Conservation (phyloP, 140 eudicot genomes). For the Cichorium intybus region DNA sequence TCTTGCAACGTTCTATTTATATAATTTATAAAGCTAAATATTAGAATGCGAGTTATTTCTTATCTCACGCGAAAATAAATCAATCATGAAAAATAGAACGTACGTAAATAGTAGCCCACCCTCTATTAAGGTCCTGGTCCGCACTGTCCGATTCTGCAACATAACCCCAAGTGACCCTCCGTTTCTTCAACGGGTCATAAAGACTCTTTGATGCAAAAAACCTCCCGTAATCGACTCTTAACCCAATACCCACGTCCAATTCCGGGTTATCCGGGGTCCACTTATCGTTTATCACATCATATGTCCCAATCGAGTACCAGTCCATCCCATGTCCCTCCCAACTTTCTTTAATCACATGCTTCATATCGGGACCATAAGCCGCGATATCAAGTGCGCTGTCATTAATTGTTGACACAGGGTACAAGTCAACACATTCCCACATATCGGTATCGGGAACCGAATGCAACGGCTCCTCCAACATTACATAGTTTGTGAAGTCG, state of each 20-base stretch:
- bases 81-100: not conserved
- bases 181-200: slow-evolving; percentile 43
- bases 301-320: slow-evolving; percentile 51
- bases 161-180: slow-evolving; percentile 52
- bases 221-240: slow-evolving; percentile 44
- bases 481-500: slow-evolving; percentile 38
- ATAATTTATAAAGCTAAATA: not conserved
- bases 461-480: slow-evolving; percentile 40
- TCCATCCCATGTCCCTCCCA: slow-evolving; percentile 48
- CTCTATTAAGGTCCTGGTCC: slow-evolving; percentile 36
- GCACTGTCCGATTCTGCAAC: slow-evolving; percentile 42
- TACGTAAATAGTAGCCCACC: slow-evolving; percentile 66
- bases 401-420: slow-evolving; percentile 40
- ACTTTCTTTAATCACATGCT: slow-evolving; percentile 60
- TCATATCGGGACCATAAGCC: slow-evolving; percentile 40
- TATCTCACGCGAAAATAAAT: not conserved
- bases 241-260: slow-evolving; percentile 58
- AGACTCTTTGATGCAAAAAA: slow-evolving; percentile 57
- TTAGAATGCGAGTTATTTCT: not conserved
- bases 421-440: slow-evolving; percentile 72
- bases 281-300: slow-evolving; percentile 33
- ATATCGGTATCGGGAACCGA: slow-evolving; percentile 52
- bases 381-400: slow-evolving; percentile 49
- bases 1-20: slow-evolving; percentile 51
- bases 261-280: slow-evolving; percentile 63